These are phyloP conservation scores for Hygrophorus pudorinus DNA, from an alignment of 768 basidiomycete genomes.

Conservation along the genomic window DNA sequence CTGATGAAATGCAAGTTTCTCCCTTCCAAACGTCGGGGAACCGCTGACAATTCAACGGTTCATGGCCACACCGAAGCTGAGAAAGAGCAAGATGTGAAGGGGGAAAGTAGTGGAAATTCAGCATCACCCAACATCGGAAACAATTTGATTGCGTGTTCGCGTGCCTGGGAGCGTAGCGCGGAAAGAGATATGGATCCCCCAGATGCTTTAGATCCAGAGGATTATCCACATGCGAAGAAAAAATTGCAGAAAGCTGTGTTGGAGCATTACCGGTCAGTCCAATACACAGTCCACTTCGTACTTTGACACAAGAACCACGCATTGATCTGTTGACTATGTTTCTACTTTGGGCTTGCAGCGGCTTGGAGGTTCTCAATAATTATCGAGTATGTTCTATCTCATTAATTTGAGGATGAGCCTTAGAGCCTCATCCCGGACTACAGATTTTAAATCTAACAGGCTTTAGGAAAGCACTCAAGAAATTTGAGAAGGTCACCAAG, in stretches of 20 bases:
- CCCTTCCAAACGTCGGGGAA: no score
- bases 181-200: conserved; percentile 1
- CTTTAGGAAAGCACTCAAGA: conserved; percentile 78
- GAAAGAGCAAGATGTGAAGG: no score
- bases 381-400: conserved; percentile 53
- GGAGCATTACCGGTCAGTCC: conserved; percentile 77
- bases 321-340: neutral
- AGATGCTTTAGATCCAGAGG: conserved; percentile 42
- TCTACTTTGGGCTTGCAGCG: conserved; percentile 19
- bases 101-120: no score
- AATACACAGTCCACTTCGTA: no score
- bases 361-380: conserved; percentile 72
- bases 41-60: no score
- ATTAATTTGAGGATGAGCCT: neutral
- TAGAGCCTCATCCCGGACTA: neutral
- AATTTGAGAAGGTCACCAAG: conserved; percentile 73
- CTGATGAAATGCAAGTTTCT: no score
- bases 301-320: neutral
- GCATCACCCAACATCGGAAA: no score
- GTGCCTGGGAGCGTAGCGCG: neutral
- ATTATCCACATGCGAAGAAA: conserved; percentile 75
- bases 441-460: conserved; percentile 85
- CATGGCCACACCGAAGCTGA: no score
- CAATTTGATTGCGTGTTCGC: neutral
- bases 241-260: conserved; percentile 73